These are phyloP conservation scores for Zygosaccharomyces pseudorouxii DNA, from an alignment of 805 yeast genomes.

Conservation along the genomic window DNA sequence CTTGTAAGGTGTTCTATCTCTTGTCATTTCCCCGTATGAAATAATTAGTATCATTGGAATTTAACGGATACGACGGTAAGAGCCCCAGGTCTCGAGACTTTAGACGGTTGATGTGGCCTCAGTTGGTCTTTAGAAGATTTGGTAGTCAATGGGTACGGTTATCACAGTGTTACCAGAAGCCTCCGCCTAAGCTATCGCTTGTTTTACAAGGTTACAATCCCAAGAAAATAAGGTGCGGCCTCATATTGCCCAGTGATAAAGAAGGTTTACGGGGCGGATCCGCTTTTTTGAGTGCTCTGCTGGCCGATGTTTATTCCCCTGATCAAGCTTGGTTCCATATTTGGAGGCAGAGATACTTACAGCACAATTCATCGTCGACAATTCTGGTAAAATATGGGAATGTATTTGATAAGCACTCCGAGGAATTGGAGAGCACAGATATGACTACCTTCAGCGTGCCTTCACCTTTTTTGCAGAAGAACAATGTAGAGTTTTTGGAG, in stretches of 20 bases:
- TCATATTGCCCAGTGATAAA: constrained; percentile 18
- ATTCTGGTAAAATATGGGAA: constrained; percentile 25
- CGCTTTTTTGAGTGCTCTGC: constrained; percentile 25
- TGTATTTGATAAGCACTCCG: constrained; percentile 15
- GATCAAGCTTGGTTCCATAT: constrained; percentile 32
- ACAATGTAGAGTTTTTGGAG: constrained; percentile 30
- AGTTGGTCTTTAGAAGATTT: constrained; percentile 4
- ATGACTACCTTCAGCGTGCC: constrained; percentile 26
- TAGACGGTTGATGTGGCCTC: not conserved
- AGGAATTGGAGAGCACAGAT: not conserved
- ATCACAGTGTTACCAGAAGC: constrained; percentile 23
- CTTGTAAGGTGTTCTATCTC: not conserved
- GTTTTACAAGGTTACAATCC: constrained; percentile 15
- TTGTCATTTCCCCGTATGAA: not conserved
- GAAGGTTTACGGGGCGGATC: constrained; percentile 12
- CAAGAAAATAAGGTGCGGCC: constrained; percentile 30
- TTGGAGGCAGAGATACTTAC: constrained; percentile 11
- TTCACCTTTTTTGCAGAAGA: constrained; percentile 24
- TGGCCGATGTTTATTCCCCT: constrained; percentile 34
- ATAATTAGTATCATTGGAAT: not conserved
- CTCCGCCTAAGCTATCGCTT: constrained; percentile 27
- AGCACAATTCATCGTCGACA: constrained; percentile 5
- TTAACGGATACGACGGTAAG: not conserved
- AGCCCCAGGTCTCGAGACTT: not conserved
- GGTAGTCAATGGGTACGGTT: constrained; percentile 13